Conservation (phyloP, 257 asterid genomes). For the Plantago major region DNA sequence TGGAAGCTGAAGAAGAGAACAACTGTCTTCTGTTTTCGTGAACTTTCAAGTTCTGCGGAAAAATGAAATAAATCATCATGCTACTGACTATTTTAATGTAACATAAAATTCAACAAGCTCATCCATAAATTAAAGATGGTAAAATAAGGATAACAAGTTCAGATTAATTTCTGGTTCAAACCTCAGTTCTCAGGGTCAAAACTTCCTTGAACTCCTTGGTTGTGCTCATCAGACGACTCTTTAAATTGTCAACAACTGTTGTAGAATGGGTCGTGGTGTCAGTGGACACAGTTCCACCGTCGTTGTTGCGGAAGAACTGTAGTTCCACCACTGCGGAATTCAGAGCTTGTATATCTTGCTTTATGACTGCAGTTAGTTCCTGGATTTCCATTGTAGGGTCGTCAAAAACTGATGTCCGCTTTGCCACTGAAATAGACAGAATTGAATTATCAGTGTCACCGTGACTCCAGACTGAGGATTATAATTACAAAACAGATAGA, state of each 20-base stretch:
- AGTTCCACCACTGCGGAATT: slow-evolving; percentile 89
- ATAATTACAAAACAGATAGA: background rate
- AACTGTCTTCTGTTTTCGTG: slow-evolving; percentile 81
- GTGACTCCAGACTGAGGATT: background rate
- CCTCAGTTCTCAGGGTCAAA: slow-evolving; percentile 94
- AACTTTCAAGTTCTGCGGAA: slow-evolving; percentile 74
- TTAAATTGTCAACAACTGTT: slow-evolving; percentile 88
- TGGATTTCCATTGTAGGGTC: slow-evolving; percentile 95
- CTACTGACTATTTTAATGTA: slow-evolving; percentile 2
- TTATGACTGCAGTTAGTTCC: slow-evolving; percentile 85
- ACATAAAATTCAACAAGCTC: background rate
- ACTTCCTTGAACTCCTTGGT: slow-evolving; percentile 96
- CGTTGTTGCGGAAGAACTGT: slow-evolving; percentile 66
- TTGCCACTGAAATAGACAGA: slow-evolving; percentile 65
- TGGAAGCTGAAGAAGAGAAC: slow-evolving; percentile 61
- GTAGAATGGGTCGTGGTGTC: slow-evolving; percentile 87
- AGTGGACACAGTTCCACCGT: slow-evolving; percentile 44
- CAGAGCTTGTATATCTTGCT: slow-evolving; percentile 91
- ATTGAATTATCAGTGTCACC: slow-evolving; percentile 4
- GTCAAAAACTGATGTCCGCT: slow-evolving; percentile 80
- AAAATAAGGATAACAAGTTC: slow-evolving; percentile 5
- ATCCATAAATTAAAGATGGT: background rate
- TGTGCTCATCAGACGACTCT: slow-evolving; percentile 82
- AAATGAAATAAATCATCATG: background rate
- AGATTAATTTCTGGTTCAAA: slow-evolving; percentile 37